Percentiles rank a stretch among this genome's conserved stretches.
Conservation (phyloP, 768 basidiomycete genomes). For the Lactarius psammicola region DNA sequence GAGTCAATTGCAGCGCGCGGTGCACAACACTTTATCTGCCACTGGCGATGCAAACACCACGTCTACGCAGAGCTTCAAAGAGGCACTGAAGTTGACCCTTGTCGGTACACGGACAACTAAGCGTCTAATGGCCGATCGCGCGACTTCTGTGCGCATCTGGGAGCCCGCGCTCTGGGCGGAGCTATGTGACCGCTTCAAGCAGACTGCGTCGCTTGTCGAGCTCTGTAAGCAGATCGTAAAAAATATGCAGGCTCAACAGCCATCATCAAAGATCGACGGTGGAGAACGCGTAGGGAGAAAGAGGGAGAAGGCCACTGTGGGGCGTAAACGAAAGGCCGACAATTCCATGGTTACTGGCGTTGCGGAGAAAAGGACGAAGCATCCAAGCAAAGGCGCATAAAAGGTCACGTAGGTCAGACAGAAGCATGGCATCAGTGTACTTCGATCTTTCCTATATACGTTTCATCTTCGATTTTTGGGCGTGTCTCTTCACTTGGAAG, state of each 20-base stretch:
- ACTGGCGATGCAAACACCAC: constrained; percentile 51
- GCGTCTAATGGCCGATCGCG: constrained; percentile 38
- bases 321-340: constrained; percentile 34
- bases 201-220: constrained; percentile 56
- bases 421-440: background rate
- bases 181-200: constrained; percentile 62
- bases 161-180: constrained; percentile 53
- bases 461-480: background rate
- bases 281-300: constrained; percentile 26
- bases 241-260: constrained; percentile 7
- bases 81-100: constrained; percentile 70
- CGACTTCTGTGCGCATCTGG: constrained; percentile 50
- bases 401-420: background rate
- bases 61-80: constrained; percentile 69
- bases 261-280: constrained; percentile 25
- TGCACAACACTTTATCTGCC: constrained; percentile 48
- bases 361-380: constrained; percentile 40
- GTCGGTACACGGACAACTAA: constrained; percentile 65
- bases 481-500: no score
- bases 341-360: constrained; percentile 18
- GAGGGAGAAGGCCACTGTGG: constrained; percentile 22
- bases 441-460: background rate
- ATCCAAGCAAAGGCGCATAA: constrained; percentile 19
- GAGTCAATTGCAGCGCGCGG: constrained; percentile 44
- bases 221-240: constrained; percentile 63